Evolutionary conservation across 2,329 filamentous ascomycete species (phyloP).

Genomic region (Anthostomella pinea): DNA sequence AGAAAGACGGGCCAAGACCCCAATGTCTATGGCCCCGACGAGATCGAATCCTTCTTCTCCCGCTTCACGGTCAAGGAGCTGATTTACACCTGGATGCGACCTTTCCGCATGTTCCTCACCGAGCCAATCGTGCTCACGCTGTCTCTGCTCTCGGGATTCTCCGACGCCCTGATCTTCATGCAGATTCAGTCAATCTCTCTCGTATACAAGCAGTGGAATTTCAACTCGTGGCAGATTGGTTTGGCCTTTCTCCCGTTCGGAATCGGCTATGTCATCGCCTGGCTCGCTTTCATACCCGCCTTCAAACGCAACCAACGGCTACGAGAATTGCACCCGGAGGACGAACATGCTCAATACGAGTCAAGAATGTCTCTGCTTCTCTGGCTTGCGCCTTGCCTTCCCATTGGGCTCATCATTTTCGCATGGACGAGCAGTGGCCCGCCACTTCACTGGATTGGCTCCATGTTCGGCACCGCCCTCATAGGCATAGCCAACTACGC

Average conservation of each 20-base stretch:
- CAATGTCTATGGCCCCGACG: slow-evolving; percentile 70
- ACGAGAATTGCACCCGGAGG: slow-evolving; percentile 43
- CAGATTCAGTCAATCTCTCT: slow-evolving; percentile 61
- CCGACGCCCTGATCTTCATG: slow-evolving; percentile 64
- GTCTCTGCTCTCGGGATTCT: slow-evolving; percentile 61
- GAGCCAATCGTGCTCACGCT: slow-evolving; percentile 63
- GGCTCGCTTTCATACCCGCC: slow-evolving; percentile 53
- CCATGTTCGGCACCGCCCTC: slow-evolving; percentile 57
- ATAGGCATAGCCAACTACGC: slow-evolving; percentile 62
- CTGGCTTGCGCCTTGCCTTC: slow-evolving; percentile 55
- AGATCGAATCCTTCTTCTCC: too few species aligned
- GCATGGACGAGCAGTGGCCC: slow-evolving; percentile 56
- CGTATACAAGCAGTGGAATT: slow-evolving; percentile 60
- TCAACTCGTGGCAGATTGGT: slow-evolving; percentile 40
- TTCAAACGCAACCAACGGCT: slow-evolving; percentile 42
- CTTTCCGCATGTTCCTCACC: slow-evolving; percentile 62
- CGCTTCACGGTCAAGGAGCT: slow-evolving; percentile 40
- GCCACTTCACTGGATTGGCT: slow-evolving; percentile 59
- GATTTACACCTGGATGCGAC: slow-evolving; percentile 53
- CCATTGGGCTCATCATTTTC: slow-evolving; percentile 63
- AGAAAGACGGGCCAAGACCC: slow-evolving; percentile 57
- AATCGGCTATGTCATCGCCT: slow-evolving; percentile 58
- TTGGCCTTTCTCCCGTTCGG: slow-evolving; percentile 45
- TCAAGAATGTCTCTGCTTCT: slow-evolving; percentile 58
- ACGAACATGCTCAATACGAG: slow-evolving; percentile 61